Percentiles rank a stretch among this genome's conserved stretches.
These are phyloP conservation scores for Fusarium citri DNA, from an alignment of 2,329 filamentous ascomycete species.

Conservation along the genomic window DNA sequence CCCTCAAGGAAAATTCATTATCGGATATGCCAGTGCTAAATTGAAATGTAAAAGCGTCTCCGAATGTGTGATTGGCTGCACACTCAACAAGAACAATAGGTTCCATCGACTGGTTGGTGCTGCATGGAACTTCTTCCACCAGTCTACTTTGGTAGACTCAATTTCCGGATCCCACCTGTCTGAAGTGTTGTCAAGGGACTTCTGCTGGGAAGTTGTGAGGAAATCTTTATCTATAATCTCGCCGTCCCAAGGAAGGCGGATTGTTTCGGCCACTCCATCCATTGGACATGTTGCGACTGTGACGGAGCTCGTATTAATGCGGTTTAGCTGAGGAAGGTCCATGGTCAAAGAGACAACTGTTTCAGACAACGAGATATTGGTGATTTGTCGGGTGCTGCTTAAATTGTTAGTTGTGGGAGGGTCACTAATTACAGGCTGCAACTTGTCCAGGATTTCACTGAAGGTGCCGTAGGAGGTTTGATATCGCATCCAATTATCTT, in stretches of 20 bases:
- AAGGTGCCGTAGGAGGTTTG: too few species aligned
- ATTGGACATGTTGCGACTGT: background rate
- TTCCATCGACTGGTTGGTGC: background rate
- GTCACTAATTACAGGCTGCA: too few species aligned
- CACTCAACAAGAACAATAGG: background rate
- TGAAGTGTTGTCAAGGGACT: background rate
- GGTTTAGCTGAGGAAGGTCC: background rate
- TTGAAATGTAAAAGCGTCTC: background rate
- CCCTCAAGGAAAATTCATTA: accelerated
- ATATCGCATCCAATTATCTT: too few species aligned
- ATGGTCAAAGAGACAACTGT: background rate
- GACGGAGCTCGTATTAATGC: too few species aligned
- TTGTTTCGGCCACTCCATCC: background rate
- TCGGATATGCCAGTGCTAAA: background rate
- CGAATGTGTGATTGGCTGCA: accelerated
- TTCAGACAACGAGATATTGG: background rate
- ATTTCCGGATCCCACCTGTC: accelerated
- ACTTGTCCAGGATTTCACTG: too few species aligned
- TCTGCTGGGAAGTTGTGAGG: background rate
- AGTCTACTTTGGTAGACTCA: background rate
- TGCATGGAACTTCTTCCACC: background rate
- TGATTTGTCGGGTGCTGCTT: background rate
- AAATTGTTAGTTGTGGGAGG: too few species aligned
- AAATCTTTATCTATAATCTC: background rate
- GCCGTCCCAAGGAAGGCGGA: accelerated